phyloP scores from a whole-genome alignment of 2,329 filamentous ascomycete genomes.

The Colletotrichum lindemuthianum region DNA sequence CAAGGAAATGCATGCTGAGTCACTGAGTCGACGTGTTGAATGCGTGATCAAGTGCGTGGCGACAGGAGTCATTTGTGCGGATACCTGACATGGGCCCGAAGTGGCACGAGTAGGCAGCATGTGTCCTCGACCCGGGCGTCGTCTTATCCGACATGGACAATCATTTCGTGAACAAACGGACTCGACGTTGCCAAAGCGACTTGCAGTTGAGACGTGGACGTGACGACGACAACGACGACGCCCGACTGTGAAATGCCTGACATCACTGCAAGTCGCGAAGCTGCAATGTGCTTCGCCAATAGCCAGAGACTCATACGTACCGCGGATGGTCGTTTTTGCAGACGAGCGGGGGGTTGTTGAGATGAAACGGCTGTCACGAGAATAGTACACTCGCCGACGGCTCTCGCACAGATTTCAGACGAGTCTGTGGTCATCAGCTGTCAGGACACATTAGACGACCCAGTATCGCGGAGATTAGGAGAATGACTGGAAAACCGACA shows the following conservation, averaged over 20 bases:
- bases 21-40: conserved; percentile 4
- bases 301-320: conserved; percentile 6
- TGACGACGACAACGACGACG: too few species aligned
- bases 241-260: too few species aligned
- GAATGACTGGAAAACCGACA: conserved; percentile 2
- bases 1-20: conserved; percentile 8
- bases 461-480: conserved; percentile 7
- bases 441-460: conserved; percentile 30
- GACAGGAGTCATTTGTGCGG: neutral
- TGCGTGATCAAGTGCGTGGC: neutral
- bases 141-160: neutral
- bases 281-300: neutral
- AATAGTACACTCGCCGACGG: conserved; percentile 8
- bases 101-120: neutral
- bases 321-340: neutral
- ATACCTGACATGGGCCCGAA: neutral
- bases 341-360: conserved; percentile 4
- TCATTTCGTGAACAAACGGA: too few species aligned
- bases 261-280: neutral
- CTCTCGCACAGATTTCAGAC: conserved; percentile 29
- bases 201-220: too few species aligned
- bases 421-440: conserved; percentile 12
- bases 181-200: too few species aligned
- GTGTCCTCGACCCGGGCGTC: neutral
- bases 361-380: conserved; percentile 21